Conservation (phyloP, 1,284 basidiomycete species). For the Flammula alnicola region DNA sequence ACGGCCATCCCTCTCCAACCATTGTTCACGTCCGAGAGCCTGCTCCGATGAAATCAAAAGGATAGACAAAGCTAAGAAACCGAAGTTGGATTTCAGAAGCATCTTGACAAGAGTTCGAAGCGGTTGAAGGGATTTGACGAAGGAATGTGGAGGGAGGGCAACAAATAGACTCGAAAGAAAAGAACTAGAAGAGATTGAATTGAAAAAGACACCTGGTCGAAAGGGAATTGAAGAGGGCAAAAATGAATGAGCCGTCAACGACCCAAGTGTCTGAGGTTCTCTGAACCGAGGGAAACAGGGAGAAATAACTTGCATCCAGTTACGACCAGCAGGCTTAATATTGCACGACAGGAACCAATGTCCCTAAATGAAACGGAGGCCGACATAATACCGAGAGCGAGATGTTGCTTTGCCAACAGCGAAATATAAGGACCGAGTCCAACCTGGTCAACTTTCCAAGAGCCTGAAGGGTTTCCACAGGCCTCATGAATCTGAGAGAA, state of each 20-base stretch:
- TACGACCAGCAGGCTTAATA: constrained; percentile 16
- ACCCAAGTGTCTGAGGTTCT: constrained; percentile 41
- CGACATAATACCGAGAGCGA: constrained; percentile 9
- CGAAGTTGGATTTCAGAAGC: constrained; percentile 48
- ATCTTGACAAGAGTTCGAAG: constrained; percentile 38
- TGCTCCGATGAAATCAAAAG: constrained; percentile 43
- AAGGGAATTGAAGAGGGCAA: constrained; percentile 37
- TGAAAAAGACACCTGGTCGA: constrained; percentile 53
- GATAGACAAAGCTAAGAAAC: constrained; percentile 41
- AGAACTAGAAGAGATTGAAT: constrained; percentile 31
- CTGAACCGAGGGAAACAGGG: constrained; percentile 29
- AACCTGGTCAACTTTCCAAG: not conserved
- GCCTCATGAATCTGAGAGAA: not conserved
- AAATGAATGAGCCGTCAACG: constrained; percentile 53
- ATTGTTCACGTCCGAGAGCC: constrained; percentile 46
- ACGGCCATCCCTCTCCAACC: constrained; percentile 52
- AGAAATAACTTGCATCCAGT: constrained; percentile 17
- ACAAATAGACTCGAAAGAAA: constrained; percentile 24
- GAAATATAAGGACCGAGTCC: constrained; percentile 12
- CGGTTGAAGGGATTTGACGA: constrained; percentile 15
- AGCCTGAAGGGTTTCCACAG: not conserved
- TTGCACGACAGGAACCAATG: constrained; percentile 2
- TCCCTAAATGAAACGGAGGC: not conserved
- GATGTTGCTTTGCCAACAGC: constrained; percentile 22
- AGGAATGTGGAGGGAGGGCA: constrained; percentile 29